A percentile compares a stretch with the other conserved stretches of the same genome.
Conservation (phyloP, 371 early-diverging fungal species). For the Circinella umbellata region DNA sequence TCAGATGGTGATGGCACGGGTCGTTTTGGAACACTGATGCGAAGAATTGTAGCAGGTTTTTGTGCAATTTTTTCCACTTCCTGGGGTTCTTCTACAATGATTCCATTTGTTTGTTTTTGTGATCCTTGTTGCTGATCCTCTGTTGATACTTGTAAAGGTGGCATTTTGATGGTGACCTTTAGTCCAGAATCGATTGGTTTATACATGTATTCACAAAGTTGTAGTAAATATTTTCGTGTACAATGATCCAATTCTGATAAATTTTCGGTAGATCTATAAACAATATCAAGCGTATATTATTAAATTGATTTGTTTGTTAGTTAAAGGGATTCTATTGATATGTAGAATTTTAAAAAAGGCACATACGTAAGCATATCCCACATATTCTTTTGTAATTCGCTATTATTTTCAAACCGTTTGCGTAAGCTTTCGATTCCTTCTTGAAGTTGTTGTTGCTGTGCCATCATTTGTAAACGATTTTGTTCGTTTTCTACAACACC, state of each 20-base stretch:
- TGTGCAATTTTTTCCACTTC: conserved; percentile 2
- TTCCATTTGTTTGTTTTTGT: neutral
- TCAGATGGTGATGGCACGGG: conserved; percentile 20
- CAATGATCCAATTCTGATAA: conserved; percentile 52
- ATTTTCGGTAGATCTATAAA: conserved; percentile 33
- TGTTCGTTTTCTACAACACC: conserved; percentile 41
- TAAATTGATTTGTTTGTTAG: neutral
- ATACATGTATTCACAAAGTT: conserved; percentile 64
- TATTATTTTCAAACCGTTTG: conserved; percentile 43
- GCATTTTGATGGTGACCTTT: conserved; percentile 57
- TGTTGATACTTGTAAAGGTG: conserved; percentile 18
- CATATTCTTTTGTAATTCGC: conserved; percentile 37
- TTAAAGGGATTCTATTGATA: too few relatives aligned
- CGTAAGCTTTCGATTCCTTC: conserved; percentile 38
- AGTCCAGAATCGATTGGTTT: conserved; percentile 62
- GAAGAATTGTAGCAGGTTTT: conserved; percentile 30
- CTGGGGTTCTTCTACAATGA: neutral
- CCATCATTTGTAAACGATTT: conserved; percentile 18
- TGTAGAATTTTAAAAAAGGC: neutral
- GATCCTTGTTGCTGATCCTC: too few relatives aligned
- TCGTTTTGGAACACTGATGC: conserved; percentile 36
- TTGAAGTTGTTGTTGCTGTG: conserved; percentile 37
- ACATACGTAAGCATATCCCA: conserved; percentile 51
- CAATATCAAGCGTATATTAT: neutral
- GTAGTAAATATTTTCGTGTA: conserved; percentile 58